Evolutionary conservation across 768 basidiomycete species (phyloP).

Genomic region (Dioszegia aurantiaca): DNA sequence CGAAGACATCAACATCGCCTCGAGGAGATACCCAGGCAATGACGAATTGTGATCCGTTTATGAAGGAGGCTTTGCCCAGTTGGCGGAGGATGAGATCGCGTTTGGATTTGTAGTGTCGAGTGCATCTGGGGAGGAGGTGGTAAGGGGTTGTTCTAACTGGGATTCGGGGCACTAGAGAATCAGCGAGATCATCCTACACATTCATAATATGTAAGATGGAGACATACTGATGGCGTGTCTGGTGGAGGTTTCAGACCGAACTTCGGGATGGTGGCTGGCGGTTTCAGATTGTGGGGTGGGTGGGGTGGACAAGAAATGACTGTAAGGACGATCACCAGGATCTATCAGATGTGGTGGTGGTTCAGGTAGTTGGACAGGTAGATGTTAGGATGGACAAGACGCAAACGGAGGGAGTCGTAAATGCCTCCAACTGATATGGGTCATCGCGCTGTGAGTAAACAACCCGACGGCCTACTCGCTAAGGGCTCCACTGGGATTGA

Average conservation of each 20-base stretch:
- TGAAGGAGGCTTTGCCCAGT: constrained; percentile 52
- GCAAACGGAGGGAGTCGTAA: not conserved
- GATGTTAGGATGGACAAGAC: constrained; percentile 17
- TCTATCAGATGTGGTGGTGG: constrained; percentile 6
- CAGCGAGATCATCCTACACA: not conserved
- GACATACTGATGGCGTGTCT: constrained; percentile 7
- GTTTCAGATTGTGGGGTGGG: not conserved
- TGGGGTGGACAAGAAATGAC: constrained; percentile 8
- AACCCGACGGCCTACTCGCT: not conserved
- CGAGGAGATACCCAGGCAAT: constrained; percentile 52
- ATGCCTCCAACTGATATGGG: not conserved
- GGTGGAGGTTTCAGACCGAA: not conserved
- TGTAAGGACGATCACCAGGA: constrained; percentile 13
- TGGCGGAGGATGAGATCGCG: constrained; percentile 52
- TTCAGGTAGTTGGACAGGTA: not conserved
- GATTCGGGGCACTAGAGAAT: constrained; percentile 53
- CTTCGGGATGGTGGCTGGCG: not conserved
- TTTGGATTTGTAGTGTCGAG: constrained; percentile 53
- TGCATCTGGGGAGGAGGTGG: constrained; percentile 50
- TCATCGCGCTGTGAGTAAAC: constrained; percentile 5
- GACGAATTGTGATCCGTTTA: constrained; percentile 54
- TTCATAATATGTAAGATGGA: not conserved
- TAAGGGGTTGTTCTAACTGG: constrained; percentile 53
- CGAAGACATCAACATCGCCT: constrained; percentile 53
- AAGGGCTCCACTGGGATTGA: not conserved